These are phyloP conservation scores for Fusarium scirpi DNA, from an alignment of 2,329 filamentous ascomycete genomes.

Conservation along the genomic window DNA sequence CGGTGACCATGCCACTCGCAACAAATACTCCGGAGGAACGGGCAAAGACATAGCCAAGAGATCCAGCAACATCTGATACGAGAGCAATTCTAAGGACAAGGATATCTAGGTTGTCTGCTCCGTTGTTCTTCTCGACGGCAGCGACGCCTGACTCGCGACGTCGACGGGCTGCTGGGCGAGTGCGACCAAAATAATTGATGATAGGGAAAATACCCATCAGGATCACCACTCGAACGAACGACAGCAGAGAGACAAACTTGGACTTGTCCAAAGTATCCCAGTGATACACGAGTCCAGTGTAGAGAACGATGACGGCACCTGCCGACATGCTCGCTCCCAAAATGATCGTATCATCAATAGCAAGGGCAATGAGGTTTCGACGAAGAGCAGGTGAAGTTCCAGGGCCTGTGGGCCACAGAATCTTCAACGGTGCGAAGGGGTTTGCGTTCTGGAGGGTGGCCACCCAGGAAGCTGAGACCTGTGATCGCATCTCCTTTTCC, in stretches of 20 bases:
- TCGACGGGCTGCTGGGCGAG: conserved; percentile 60
- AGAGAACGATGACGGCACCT: conserved; percentile 85
- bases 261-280: conserved; percentile 88
- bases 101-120: conserved; percentile 83
- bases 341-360: conserved; percentile 82
- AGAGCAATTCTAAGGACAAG: conserved; percentile 80
- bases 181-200: conserved; percentile 80
- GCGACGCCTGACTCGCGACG: conserved; percentile 53
- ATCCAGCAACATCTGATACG: conserved; percentile 80
- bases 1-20: conserved; percentile 76
- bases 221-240: conserved; percentile 78
- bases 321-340: conserved; percentile 86
- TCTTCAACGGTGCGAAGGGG: conserved; percentile 79
- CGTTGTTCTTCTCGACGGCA: conserved; percentile 66
- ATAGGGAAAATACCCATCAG: conserved; percentile 81
- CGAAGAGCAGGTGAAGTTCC: conserved; percentile 71
- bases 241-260: conserved; percentile 83
- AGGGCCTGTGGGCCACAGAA: conserved; percentile 79
- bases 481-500: conserved; percentile 56
- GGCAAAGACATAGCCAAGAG: conserved; percentile 78
- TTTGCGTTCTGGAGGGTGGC: conserved; percentile 64
- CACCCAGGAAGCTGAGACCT: conserved; percentile 47
- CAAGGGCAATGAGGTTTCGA: conserved; percentile 84
- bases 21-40: conserved; percentile 74
- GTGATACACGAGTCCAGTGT: conserved; percentile 81